These are phyloP conservation scores for Leccinum olivaceopallidum DNA, from an alignment of 768 basidiomycete species.

Conservation along the genomic window DNA sequence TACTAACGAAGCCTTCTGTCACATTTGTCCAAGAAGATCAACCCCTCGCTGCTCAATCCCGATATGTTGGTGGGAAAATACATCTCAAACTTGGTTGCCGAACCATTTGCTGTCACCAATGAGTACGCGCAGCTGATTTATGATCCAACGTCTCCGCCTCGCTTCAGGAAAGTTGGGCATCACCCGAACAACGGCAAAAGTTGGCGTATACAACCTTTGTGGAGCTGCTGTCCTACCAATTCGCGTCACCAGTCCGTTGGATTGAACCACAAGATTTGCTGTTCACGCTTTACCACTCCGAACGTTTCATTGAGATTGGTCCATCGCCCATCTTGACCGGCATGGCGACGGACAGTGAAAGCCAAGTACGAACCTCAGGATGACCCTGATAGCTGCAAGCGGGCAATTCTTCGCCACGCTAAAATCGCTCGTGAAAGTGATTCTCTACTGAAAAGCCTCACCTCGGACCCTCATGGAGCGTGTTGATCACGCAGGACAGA, in stretches of 20 bases:
- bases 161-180: conserved; percentile 89
- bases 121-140: conserved; percentile 95
- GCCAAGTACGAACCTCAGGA: no score
- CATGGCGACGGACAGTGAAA: conserved; percentile 81
- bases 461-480: conserved; percentile 33
- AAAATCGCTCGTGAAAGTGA: no score
- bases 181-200: conserved; percentile 80
- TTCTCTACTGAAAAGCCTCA: no score
- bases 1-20: background rate
- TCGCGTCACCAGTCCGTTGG: conserved; percentile 98
- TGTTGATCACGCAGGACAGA: conserved; percentile 59
- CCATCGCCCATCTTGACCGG: conserved; percentile 96
- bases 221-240: conserved; percentile 96
- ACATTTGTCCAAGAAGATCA: conserved; percentile 99
- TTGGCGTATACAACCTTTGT: conserved; percentile 96
- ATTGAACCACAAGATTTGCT: conserved; percentile 98
- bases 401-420: no score
- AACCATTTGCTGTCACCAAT: conserved; percentile 78
- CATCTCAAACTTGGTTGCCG: conserved; percentile 94
- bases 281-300: conserved; percentile 83
- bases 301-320: conserved; percentile 93
- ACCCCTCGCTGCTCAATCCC: conserved; percentile 85
- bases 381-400: no score
- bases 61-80: conserved; percentile 95
- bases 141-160: conserved; percentile 94